These are phyloP conservation scores for Mortierella sp. DNA, from an alignment of 371 early-diverging fungal species.

Conservation along the genomic window DNA sequence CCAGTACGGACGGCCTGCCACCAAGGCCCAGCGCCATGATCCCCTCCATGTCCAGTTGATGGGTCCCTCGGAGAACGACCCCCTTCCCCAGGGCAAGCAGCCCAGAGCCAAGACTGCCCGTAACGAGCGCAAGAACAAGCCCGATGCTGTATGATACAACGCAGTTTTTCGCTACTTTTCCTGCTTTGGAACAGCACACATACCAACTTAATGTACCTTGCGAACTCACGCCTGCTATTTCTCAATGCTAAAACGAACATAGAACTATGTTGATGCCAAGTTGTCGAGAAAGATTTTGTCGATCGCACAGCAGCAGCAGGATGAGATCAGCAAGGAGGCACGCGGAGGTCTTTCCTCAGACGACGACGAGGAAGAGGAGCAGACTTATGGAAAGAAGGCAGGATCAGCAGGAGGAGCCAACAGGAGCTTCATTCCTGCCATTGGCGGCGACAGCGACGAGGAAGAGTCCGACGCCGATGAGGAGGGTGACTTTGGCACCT, in stretches of 20 bases:
- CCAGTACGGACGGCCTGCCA: slow-evolving; percentile 26
- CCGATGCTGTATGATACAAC: slow-evolving; percentile 43
- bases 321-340: slow-evolving; percentile 78
- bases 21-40: slow-evolving; percentile 72
- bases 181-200: background rate
- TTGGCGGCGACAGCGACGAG: slow-evolving; percentile 58
- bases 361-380: slow-evolving; percentile 57
- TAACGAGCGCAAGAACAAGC: slow-evolving; percentile 69
- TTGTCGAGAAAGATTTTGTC: slow-evolving; percentile 90
- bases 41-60: slow-evolving; percentile 82
- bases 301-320: slow-evolving; percentile 93
- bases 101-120: slow-evolving; percentile 74
- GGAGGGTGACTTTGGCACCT: slow-evolving; percentile 64
- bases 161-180: background rate
- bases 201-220: background rate
- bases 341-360: slow-evolving; percentile 56
- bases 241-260: background rate
- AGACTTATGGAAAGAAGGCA: slow-evolving; percentile 41
- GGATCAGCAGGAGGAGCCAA: slow-evolving; percentile 23
- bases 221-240: background rate
- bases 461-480: slow-evolving; percentile 66
- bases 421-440: slow-evolving; percentile 39
- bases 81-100: slow-evolving; percentile 57
- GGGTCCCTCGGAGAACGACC: slow-evolving; percentile 66
- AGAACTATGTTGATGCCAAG: slow-evolving; percentile 90